Evolutionary conservation across 305 asterid species (phyloP).

Genomic region (Rubia peregrina): DNA sequence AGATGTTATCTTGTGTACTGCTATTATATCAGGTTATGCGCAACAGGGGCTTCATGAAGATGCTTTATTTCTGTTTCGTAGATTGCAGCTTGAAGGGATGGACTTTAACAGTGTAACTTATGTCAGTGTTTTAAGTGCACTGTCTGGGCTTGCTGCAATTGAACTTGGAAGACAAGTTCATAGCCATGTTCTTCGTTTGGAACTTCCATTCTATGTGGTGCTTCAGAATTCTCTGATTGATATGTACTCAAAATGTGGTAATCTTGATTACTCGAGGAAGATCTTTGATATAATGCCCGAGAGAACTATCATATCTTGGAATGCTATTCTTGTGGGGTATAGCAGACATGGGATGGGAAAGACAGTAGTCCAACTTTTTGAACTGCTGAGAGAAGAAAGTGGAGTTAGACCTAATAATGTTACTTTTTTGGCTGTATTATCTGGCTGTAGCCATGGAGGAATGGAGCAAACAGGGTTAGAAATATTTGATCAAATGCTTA

Average conservation of each 20-base stretch:
- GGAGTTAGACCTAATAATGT: slow-evolving; percentile 41
- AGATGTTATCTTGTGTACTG: slow-evolving; percentile 74
- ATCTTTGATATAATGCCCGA: slow-evolving; percentile 51
- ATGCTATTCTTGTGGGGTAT: slow-evolving; percentile 70
- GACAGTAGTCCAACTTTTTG: slow-evolving; percentile 51
- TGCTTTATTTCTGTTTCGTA: slow-evolving; percentile 52
- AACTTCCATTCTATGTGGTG: slow-evolving; percentile 33
- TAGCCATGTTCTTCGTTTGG: slow-evolving; percentile 51
- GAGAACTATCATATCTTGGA: slow-evolving; percentile 74
- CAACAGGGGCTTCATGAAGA: slow-evolving; percentile 66
- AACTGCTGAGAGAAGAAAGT: slow-evolving; percentile 46
- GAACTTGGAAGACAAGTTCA: slow-evolving; percentile 84
- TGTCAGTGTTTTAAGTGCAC: slow-evolving; percentile 56
- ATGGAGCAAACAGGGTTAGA: slow-evolving; percentile 58
- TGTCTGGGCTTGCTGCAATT: slow-evolving; percentile 74
- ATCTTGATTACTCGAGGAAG: slow-evolving; percentile 60
- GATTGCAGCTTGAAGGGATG: slow-evolving; percentile 52
- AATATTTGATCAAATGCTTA: slow-evolving; percentile 39
- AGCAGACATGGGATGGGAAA: slow-evolving; percentile 64
- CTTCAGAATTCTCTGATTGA: slow-evolving; percentile 74
- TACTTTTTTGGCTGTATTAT: slow-evolving; percentile 58
- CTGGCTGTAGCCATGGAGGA: slow-evolving; percentile 89
- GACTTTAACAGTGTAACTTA: slow-evolving; percentile 64
- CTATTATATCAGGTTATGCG: slow-evolving; percentile 75
- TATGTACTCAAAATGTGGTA: slow-evolving; percentile 91